Conservation (phyloP, 805 yeast genomes). For the Kluyveromyces wickerhamii region DNA sequence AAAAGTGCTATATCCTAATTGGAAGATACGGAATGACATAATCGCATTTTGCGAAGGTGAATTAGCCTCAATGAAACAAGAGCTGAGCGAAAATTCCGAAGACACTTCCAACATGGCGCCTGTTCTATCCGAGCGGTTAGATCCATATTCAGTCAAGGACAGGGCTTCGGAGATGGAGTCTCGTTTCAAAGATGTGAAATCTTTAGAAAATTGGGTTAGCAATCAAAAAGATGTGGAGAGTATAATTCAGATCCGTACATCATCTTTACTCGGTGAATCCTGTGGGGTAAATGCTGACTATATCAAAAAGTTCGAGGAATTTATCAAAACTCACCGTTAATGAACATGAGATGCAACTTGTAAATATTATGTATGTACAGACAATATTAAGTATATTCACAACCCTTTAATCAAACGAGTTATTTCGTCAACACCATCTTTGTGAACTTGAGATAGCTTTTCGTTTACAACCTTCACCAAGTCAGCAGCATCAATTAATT, state of each 20-base stretch:
- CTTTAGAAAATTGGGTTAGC: conserved; percentile 29
- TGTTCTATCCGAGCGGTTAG: conserved; percentile 31
- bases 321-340: conserved; percentile 3
- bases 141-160: conserved; percentile 45
- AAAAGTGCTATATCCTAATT: conserved; percentile 36
- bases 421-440: conserved; percentile 54
- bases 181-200: conserved; percentile 24
- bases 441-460: conserved; percentile 42
- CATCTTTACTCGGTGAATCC: conserved; percentile 28
- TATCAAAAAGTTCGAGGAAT: conserved; percentile 16
- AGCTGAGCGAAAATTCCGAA: conserved; percentile 22
- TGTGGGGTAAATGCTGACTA: conserved; percentile 30
- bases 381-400: conserved; percentile 20
- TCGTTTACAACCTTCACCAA: conserved; percentile 46
- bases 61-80: conserved; percentile 24
- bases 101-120: conserved; percentile 14
- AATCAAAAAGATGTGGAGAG: conserved; percentile 37
- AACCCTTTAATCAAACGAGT: conserved; percentile 54
- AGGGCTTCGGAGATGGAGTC: conserved; percentile 24
- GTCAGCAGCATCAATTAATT: conserved; percentile 53
- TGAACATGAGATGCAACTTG: not conserved
- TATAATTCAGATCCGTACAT: conserved; percentile 33
- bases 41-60: conserved; percentile 37
- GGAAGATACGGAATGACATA: conserved; percentile 36
- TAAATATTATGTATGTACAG: conserved; percentile 3